phyloP scores from a whole-genome alignment of 768 basidiomycete genomes.

The Tulasnella sp. region DNA sequence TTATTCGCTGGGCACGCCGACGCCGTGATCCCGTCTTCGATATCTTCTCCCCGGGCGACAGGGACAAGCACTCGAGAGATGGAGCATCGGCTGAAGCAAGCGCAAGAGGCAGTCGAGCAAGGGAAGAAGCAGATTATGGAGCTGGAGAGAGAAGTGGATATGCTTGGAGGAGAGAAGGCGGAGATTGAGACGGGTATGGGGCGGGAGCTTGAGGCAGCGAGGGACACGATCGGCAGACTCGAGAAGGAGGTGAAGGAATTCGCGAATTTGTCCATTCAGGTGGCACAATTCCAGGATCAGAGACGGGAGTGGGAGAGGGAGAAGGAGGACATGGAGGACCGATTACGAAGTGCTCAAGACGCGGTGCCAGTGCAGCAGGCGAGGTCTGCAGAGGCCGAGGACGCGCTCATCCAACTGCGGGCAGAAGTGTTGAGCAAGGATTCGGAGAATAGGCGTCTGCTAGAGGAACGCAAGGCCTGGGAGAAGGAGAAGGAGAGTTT shows the following conservation, averaged over 20 bases:
- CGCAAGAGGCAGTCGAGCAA: conserved; percentile 44
- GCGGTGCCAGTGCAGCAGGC: background rate
- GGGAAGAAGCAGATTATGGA: conserved; percentile 53
- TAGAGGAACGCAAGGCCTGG: conserved; percentile 29
- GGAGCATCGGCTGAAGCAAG: conserved; percentile 54
- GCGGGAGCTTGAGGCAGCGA: conserved; percentile 53
- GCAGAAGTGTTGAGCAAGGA: conserved; percentile 11
- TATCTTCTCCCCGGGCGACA: conserved; percentile 33
- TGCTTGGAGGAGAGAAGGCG: conserved; percentile 55
- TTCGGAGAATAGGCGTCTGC: conserved; percentile 4
- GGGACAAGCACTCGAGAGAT: conserved; percentile 39
- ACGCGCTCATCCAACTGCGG: conserved; percentile 4
- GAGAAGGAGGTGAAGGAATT: conserved; percentile 44
- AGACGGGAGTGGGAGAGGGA: conserved; percentile 42
- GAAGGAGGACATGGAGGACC: conserved; percentile 30
- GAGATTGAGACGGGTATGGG: conserved; percentile 52
- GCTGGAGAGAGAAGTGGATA: conserved; percentile 48
- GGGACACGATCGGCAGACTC: conserved; percentile 50
- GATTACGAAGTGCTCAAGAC: conserved; percentile 31
- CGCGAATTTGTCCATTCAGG: conserved; percentile 36
- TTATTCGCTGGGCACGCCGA: conserved; percentile 74
- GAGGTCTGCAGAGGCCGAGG: conserved; percentile 28
- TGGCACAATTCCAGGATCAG: conserved; percentile 33
- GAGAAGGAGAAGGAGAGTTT: conserved; percentile 38
- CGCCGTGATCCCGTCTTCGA: conserved; percentile 44